A percentile compares a stretch with the other conserved stretches of the same genome.
Conservation (phyloP, 352 stramenopile genomes). For the Phytopythium sindhum region DNA sequence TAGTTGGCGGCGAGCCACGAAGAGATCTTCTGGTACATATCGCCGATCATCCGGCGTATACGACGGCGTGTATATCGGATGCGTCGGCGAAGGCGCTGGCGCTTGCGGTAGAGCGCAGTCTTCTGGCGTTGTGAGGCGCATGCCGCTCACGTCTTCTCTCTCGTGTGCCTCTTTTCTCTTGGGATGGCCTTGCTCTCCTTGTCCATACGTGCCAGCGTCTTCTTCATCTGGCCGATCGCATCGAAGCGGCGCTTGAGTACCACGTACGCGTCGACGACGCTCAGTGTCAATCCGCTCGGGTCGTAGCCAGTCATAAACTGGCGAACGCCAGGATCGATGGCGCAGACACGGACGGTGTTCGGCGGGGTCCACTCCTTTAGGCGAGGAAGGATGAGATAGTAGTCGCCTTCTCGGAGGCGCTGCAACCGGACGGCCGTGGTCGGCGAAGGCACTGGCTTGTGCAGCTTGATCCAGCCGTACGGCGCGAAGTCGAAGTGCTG, state of each 20-base stretch:
- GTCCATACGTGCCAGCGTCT: not conserved
- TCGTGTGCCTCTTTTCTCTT: not conserved
- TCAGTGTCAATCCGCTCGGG: conserved; percentile 7
- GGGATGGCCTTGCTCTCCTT: conserved; percentile 1
- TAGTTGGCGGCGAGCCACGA: conserved; percentile 6
- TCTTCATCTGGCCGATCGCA: conserved; percentile 4
- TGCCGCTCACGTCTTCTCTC: not conserved
- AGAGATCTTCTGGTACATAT: conserved; percentile 12
- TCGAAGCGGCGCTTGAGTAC: conserved; percentile 7
- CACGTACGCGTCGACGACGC: not conserved
- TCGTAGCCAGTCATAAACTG: conserved; percentile 16
- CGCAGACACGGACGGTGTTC: conserved; percentile 8
- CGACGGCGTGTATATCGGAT: conserved; percentile 4
- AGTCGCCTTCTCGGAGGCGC: conserved; percentile 10
- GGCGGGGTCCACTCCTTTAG: conserved; percentile 6
- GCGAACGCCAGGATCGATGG: conserved; percentile 13
- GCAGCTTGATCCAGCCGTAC: too few relatives aligned
- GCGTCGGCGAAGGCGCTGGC: conserved; percentile 8
- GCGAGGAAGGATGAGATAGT: conserved; percentile 13
- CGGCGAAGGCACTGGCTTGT: not conserved
- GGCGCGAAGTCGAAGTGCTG: too few relatives aligned
- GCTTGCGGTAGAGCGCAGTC: not conserved
- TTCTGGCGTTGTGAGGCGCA: too few relatives aligned
- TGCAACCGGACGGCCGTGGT: conserved; percentile 13
- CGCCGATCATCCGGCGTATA: conserved; percentile 1